Evolutionary conservation across 129 eudicot genomes (phyloP).

Genomic region (Saussurea involucrata): DNA sequence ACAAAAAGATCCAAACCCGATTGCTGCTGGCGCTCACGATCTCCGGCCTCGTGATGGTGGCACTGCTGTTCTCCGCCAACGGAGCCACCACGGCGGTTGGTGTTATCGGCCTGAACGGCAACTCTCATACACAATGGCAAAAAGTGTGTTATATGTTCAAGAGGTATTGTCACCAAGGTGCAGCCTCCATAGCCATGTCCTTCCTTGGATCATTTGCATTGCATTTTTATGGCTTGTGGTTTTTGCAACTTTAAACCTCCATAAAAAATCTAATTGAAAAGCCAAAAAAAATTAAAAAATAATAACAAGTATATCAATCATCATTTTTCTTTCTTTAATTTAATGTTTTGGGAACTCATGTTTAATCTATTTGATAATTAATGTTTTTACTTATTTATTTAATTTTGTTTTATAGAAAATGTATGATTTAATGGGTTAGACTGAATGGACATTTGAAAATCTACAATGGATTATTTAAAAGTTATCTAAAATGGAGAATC

Average conservation of each 20-base stretch:
- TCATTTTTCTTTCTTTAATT: neutral
- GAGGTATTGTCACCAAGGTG: conserved; percentile 31
- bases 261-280: conserved; percentile 15
- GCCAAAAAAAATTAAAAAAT: neutral
- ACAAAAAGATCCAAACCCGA: conserved; percentile 4
- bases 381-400: no score
- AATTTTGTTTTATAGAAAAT: no score
- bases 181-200: conserved; percentile 29
- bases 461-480: no score
- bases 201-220: conserved; percentile 27
- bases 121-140: conserved; percentile 32
- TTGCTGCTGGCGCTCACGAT: neutral
- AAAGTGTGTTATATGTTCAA: conserved; percentile 31
- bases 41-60: conserved; percentile 20
- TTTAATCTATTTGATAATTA: neutral
- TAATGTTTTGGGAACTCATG: neutral
- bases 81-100: conserved; percentile 29
- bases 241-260: conserved; percentile 26
- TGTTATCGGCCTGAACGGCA: conserved; percentile 20
- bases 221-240: conserved; percentile 28
- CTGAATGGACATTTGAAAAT: no score
- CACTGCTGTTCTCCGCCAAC: conserved; percentile 27
- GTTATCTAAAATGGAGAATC: no score
- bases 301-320: no score
- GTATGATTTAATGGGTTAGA: no score